Evolutionary conservation across 2,329 filamentous ascomycete genomes (phyloP), one percentile per base, ranked within the genome.

Genomic region (Ceratocystis colombiana): DNA sequence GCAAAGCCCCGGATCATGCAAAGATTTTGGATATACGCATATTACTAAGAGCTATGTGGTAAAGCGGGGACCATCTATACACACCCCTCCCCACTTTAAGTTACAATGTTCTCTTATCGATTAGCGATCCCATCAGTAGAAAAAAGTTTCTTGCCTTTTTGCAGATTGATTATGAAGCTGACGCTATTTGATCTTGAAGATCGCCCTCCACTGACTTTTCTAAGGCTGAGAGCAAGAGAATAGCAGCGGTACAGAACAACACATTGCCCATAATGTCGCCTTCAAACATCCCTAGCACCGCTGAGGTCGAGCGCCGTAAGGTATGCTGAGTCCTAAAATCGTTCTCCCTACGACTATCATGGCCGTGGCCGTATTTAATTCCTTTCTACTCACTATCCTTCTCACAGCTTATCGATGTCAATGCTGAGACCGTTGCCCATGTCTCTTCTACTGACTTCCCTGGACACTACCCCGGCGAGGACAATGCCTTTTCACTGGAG

Each of bases 361-460:
- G 37, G 12, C 5, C 30, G 55, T 5, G 15, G 53, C 28, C 28
- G 44, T n/a, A 22, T 64, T 37, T 28, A 41, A 20, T 30, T 61
- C 8, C 53, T 41, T 37, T 20, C 3, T 37, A 7, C n/a, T 64
- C 17, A 20, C 45, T 17, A 20, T n/a, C 10, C 22, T 53, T 15
- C 46, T 30, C 45, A 37, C 72, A 96, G 89, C 88, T 89, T 71
- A 87, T 99, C 73, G 85, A 87, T 71, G 86, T 99, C 77, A 90
- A 94, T 76, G 80, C 86, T 71, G 94, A 99, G 77, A 96, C 90
- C 25, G 88, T 99, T 73, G 89, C 88, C 71, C 86, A 97, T 78
- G 88, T 93, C 71, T 83, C 87, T 69, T 94, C 91, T 61, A 96
- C 87, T 72, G 93, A 97, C 74, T 96, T 93, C 75, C 95, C 95